Percentiles rank a stretch among this genome's conserved stretches.
These are phyloP conservation scores for Aegilops bicornis DNA, from an alignment of 176 grass and related monocot species.

Conservation along the genomic window DNA sequence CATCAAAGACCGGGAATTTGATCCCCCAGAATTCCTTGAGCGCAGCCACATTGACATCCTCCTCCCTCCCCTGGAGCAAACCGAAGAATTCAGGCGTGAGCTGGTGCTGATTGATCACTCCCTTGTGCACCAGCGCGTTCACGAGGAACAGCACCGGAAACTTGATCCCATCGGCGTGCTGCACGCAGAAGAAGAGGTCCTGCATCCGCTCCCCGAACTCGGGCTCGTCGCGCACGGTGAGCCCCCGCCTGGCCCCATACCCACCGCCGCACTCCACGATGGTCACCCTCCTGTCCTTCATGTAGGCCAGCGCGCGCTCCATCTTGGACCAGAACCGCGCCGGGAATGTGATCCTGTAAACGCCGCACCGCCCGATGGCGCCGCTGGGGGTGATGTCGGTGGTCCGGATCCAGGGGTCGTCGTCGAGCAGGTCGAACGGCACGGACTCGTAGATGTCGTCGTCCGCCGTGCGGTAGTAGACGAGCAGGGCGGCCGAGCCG, in stretches of 20 bases:
- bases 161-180: constrained; percentile 38
- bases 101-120: constrained; percentile 68
- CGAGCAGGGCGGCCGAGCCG: constrained; percentile 33
- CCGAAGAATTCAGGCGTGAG: constrained; percentile 66
- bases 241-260: not conserved
- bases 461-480: constrained; percentile 72
- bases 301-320: constrained; percentile 47
- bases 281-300: constrained; percentile 44
- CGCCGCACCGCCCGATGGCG: constrained; percentile 55
- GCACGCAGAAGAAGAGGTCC: constrained; percentile 69
- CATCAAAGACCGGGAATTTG: constrained; percentile 41
- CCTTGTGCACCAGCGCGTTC: constrained; percentile 77
- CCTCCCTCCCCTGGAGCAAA: constrained; percentile 42
- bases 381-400: constrained; percentile 63
- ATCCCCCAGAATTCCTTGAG: constrained; percentile 51
- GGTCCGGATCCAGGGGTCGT: constrained; percentile 83
- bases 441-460: constrained; percentile 68
- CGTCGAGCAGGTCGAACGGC: constrained; percentile 64
- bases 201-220: constrained; percentile 39
- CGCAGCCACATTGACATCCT: constrained; percentile 37
- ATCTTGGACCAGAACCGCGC: constrained; percentile 55
- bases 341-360: constrained; percentile 56
- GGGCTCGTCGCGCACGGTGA: constrained; percentile 48
- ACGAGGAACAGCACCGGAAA: constrained; percentile 72
- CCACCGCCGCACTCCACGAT: not conserved